Evolutionary conservation across 306 rosid species (phyloP).

Genomic region (Casuarina glauca): DNA sequence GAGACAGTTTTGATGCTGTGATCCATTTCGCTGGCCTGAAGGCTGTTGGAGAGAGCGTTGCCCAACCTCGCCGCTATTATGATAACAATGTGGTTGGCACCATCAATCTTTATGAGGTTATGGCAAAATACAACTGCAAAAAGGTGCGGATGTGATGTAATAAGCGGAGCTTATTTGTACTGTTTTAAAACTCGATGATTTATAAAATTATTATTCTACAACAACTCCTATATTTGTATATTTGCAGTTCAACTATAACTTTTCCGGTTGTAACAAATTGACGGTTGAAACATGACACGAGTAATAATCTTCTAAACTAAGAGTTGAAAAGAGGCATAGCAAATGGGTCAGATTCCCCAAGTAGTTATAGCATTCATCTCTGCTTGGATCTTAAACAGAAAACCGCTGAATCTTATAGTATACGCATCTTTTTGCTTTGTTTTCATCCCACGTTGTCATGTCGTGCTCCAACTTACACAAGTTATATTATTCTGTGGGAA

Average conservation of each 20-base stretch:
- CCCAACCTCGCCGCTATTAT: conserved; percentile 68
- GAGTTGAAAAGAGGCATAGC: too few relatives aligned
- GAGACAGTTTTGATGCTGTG: conserved; percentile 82
- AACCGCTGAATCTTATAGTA: not conserved
- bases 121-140: conserved; percentile 78
- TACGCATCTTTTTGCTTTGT: not conserved
- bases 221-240: too few relatives aligned
- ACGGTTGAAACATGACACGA: too few relatives aligned
- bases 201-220: too few relatives aligned
- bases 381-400: not conserved
- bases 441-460: not conserved
- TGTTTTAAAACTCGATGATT: not conserved
- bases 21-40: conserved; percentile 90
- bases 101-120: conserved; percentile 76
- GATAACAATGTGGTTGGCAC: conserved; percentile 79
- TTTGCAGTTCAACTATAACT: too few relatives aligned
- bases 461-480: conserved; percentile 14
- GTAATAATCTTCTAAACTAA: too few relatives aligned
- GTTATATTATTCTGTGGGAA: conserved; percentile 17
- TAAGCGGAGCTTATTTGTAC: not conserved
- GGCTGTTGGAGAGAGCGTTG: conserved; percentile 93
- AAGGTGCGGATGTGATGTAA: conserved; percentile 43
- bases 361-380: not conserved
- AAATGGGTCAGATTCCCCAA: too few relatives aligned
- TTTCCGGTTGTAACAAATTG: too few relatives aligned